Evolutionary conservation across 2,329 filamentous ascomycete species (phyloP).

Genomic region (Fusarium aywerte): DNA sequence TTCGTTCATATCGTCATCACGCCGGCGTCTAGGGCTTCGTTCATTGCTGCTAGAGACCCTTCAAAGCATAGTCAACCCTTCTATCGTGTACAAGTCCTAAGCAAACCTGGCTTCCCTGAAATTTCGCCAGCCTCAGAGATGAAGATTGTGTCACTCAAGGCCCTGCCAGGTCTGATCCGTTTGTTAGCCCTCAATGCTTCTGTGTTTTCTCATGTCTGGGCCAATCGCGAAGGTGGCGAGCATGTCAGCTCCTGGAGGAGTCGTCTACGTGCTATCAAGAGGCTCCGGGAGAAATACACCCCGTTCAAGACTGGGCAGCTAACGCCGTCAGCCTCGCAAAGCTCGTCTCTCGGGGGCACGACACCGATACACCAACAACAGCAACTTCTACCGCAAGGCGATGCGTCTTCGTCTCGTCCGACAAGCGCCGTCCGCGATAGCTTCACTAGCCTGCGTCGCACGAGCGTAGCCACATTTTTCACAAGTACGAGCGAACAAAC

Average conservation of each 20-base stretch:
- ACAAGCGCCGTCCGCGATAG: conserved; percentile 68
- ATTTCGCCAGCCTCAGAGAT: conserved; percentile 89
- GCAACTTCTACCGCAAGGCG: conserved; percentile 37
- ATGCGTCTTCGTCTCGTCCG: conserved; percentile 51
- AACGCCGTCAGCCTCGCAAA: conserved; percentile 47
- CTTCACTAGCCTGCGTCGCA: conserved; percentile 68
- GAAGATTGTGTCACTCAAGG: conserved; percentile 86
- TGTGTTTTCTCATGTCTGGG: conserved; percentile 93
- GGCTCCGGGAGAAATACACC: conserved; percentile 76
- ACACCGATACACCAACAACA: conserved; percentile 38
- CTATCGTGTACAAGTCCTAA: conserved; percentile 90
- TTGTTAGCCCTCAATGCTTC: conserved; percentile 92
- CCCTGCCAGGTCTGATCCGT: conserved; percentile 85
- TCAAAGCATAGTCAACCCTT: conserved; percentile 64
- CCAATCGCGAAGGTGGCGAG: conserved; percentile 78
- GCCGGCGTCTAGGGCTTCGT: conserved; percentile 82
- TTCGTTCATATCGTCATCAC: conserved; percentile 97
- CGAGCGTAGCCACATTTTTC: conserved; percentile 74
- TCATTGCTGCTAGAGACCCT: conserved; percentile 70
- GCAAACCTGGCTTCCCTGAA: conserved; percentile 87
- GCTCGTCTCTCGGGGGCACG: conserved; percentile 46
- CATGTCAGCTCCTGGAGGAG: conserved; percentile 91
- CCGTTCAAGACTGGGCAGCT: conserved; percentile 53
- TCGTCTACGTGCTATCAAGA: conserved; percentile 84
- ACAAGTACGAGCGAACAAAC: conserved; percentile 65